These are phyloP conservation scores for Cercospora nicotianae DNA, from an alignment of 2,329 filamentous ascomycete species.

Conservation along the genomic window DNA sequence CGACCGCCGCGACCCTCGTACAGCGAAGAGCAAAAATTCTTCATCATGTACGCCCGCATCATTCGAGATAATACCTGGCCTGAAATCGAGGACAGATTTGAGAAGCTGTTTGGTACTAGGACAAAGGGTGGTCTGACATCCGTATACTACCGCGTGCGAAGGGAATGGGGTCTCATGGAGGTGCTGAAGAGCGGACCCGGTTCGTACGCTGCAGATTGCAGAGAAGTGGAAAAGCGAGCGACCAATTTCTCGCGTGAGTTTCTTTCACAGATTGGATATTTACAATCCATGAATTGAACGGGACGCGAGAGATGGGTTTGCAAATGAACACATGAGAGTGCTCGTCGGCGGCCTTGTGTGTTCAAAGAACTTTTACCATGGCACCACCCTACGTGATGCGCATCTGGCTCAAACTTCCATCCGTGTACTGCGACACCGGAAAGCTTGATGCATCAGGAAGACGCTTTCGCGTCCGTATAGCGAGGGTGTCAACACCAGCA, in stretches of 20 bases:
- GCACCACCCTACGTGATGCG: not conserved
- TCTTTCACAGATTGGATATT: slow-evolving; percentile 34
- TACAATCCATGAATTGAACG: slow-evolving; percentile 12
- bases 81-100: slow-evolving; percentile 34
- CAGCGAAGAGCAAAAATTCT: slow-evolving; percentile 40
- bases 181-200: slow-evolving; percentile 36
- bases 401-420: not conserved
- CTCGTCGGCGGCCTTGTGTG: not conserved
- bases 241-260: slow-evolving; percentile 35
- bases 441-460: not conserved
- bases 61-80: slow-evolving; percentile 35
- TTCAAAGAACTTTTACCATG: not conserved
- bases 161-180: slow-evolving; percentile 37
- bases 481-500: not conserved
- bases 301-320: not conserved
- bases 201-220: slow-evolving; percentile 30
- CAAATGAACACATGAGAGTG: not conserved
- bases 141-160: slow-evolving; percentile 39
- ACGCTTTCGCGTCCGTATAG: not conserved
- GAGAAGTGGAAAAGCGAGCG: slow-evolving; percentile 32
- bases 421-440: not conserved
- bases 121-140: slow-evolving; percentile 37
- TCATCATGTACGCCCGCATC: slow-evolving; percentile 36
- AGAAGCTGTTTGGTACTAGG: slow-evolving; percentile 29
- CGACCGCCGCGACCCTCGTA: slow-evolving; percentile 35